phyloP scores from a whole-genome alignment of 805 yeast genomes.

The Monosporozyma unispora region DNA sequence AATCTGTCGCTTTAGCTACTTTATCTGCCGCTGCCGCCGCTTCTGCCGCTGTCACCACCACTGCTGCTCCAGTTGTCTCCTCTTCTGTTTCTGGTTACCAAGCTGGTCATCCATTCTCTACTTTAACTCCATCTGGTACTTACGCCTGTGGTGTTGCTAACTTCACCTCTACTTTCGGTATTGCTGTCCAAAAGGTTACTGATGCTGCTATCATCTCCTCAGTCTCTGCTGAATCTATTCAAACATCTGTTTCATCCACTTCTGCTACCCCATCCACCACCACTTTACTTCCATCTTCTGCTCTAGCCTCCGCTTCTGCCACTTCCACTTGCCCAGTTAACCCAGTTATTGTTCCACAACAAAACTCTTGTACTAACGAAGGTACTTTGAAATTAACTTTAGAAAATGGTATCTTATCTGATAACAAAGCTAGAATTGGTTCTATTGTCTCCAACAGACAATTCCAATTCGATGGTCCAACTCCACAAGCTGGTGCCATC shows the following conservation, averaged over 20 bases:
- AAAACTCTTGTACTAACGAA: constrained; percentile 32
- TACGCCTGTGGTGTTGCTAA: constrained; percentile 46
- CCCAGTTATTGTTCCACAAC: constrained; percentile 25
- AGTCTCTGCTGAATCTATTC: constrained; percentile 37
- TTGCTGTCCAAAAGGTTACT: constrained; percentile 49
- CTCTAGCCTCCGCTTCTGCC: constrained; percentile 25
- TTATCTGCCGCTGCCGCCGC: constrained; percentile 25
- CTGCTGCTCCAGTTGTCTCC: constrained; percentile 22
- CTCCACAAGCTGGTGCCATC: constrained; percentile 61
- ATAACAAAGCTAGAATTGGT: constrained; percentile 51
- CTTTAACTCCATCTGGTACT: constrained; percentile 56
- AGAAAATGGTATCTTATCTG: constrained; percentile 40
- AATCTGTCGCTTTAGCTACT: constrained; percentile 14
- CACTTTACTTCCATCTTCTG: constrained; percentile 20
- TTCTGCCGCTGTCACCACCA: constrained; percentile 7
- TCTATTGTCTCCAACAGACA: constrained; percentile 65
- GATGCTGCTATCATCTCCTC: constrained; percentile 6
- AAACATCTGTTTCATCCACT: constrained; percentile 23
- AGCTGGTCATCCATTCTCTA: constrained; percentile 41
- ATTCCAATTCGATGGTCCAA: constrained; percentile 68
- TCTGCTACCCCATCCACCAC: constrained; percentile 26
- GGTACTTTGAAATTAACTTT: constrained; percentile 44
- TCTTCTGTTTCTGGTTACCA: constrained; percentile 13
- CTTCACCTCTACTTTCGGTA: constrained; percentile 53
- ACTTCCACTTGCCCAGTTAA: constrained; percentile 18